Evolutionary conservation across 1,284 basidiomycete species (phyloP), one percentile per base, ranked within the genome.

Genomic region (Mycosarcoma maydis): DNA sequence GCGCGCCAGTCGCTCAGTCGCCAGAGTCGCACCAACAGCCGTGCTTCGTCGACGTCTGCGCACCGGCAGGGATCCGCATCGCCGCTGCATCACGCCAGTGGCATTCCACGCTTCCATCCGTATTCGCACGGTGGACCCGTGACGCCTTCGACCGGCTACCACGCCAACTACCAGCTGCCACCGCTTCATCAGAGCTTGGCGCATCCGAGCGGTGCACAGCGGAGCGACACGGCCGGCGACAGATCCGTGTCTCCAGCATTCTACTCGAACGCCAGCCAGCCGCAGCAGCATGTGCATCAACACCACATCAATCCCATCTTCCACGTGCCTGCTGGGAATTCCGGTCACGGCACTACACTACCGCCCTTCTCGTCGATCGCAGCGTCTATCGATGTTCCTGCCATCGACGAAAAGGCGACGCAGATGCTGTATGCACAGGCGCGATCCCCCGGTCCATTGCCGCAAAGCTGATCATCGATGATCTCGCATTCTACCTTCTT

Each of bases 101-200:
- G 68, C 22, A 67, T 70, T n/a, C 75, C 76, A 2, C 67, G 76
- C 33, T 78, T 77, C 59, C 76, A 78, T 53, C 76, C 76, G 3
- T 78, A 78, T 27, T 75, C 74, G 42, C 62, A 65, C 29, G 74
- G 74, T 14, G 49, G 52, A 9, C 54, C 69, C 3, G 54, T 46
- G 16, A 50, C 59, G 42, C 46, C 62, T 2, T 58, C 62, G 36
- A 38, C 53, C 2, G 53, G 57, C 39, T 69, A 60, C 17, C 65
- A 72, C 26, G 46, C 53, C n/a, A 50, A 47, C 22, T 64, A 62
- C 33, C 65, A 68, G 51, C 65, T 65, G n/a, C 60, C 65, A 19
- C 57, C 70, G n/a, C 43, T 68, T 38, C 60, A 68, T 22, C 65
- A 72, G 47, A 54, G 66, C 36, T 20, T 60, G 36, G 36, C 36